These are phyloP conservation scores for Boletus hoseneyae DNA, from an alignment of 1,284 basidiomycete genomes.

Conservation along the genomic window DNA sequence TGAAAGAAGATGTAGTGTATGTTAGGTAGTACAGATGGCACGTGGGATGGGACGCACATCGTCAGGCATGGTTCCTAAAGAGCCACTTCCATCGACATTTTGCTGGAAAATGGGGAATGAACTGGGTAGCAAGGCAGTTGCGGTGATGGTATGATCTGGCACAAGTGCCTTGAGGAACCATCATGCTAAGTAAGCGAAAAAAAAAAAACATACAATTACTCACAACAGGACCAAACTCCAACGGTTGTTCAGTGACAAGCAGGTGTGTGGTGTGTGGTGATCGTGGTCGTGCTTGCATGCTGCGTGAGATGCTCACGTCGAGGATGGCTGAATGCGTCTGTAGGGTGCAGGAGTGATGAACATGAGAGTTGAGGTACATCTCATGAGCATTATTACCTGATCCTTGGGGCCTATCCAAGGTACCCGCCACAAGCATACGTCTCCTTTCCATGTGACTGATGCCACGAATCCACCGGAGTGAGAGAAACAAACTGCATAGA, in stretches of 20 bases:
- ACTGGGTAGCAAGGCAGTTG: too few relatives aligned
- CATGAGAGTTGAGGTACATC: too few relatives aligned
- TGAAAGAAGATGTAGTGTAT: too few relatives aligned
- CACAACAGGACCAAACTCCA: background rate
- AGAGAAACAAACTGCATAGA: slow-evolving; percentile 5
- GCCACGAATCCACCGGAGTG: slow-evolving; percentile 8
- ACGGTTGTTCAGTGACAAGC: background rate
- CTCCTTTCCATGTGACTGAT: background rate
- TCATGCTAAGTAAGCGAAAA: background rate
- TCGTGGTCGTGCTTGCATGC: background rate
- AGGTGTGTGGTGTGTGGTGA: background rate
- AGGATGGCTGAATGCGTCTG: background rate
- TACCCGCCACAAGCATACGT: slow-evolving; percentile 10
- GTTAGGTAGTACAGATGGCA: too few relatives aligned
- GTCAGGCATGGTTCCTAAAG: too few relatives aligned
- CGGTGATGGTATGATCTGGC: too few relatives aligned
- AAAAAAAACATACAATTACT: background rate
- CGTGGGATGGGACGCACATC: too few relatives aligned
- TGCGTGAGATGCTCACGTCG: too few relatives aligned
- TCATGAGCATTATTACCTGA: background rate
- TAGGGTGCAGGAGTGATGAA: too few relatives aligned
- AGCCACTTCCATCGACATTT: too few relatives aligned
- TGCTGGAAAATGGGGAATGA: background rate
- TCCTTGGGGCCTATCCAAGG: background rate
- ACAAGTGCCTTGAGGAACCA: background rate